phyloP scores from a whole-genome alignment of 768 basidiomycete genomes.

The Austroboletus festivus region DNA sequence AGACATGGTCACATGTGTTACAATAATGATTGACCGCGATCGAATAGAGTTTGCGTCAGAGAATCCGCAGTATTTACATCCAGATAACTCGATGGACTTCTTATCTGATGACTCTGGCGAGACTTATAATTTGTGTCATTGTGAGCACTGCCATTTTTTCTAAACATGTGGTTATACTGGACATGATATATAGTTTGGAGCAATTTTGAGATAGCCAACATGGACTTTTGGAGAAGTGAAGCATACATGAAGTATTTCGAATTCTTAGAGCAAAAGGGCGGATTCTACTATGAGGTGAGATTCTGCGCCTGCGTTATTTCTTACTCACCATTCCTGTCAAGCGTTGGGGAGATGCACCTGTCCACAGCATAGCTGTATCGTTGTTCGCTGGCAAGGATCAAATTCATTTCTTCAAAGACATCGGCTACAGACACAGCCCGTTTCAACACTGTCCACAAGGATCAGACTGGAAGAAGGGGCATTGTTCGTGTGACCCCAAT shows the following conservation, averaged over 20 bases:
- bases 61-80: constrained; percentile 53
- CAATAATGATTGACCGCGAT: constrained; percentile 37
- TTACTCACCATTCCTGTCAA: constrained; percentile 28
- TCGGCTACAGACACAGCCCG: constrained; percentile 89
- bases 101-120: constrained; percentile 65
- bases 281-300: constrained; percentile 83
- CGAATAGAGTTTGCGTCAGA: constrained; percentile 51
- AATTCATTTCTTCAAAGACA: constrained; percentile 93
- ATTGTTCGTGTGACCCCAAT: constrained; percentile 78
- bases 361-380: constrained; percentile 88
- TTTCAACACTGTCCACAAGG: constrained; percentile 91
- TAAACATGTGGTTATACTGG: neutral
- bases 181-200: constrained; percentile 64
- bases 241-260: constrained; percentile 84
- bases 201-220: constrained; percentile 87
- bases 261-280: constrained; percentile 72
- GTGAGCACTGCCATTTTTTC: constrained; percentile 36
- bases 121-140: constrained; percentile 64
- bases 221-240: constrained; percentile 82
- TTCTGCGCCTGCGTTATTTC: neutral
- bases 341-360: constrained; percentile 95
- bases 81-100: constrained; percentile 60
- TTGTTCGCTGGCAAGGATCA: constrained; percentile 86
- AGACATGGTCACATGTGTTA: constrained; percentile 18
- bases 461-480: constrained; percentile 69